Evolutionary conservation across 495 filamentous ascomycete genomes (phyloP).

Genomic region (Neurospora sp.): DNA sequence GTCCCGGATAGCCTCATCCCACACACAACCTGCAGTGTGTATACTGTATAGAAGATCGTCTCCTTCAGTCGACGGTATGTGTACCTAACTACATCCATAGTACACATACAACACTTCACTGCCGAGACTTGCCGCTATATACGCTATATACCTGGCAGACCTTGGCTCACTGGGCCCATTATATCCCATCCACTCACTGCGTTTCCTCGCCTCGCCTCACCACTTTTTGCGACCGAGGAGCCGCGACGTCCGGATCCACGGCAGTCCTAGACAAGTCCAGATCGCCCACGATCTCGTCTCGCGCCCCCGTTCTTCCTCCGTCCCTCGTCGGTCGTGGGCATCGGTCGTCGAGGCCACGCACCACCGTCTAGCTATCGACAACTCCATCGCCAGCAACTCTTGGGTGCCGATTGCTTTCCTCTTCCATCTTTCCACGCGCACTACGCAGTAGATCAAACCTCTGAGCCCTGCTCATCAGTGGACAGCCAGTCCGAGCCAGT

Average conservation of each 20-base stretch:
- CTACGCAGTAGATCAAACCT: background rate
- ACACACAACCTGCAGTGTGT: background rate
- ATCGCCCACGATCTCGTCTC: background rate
- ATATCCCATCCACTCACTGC: background rate
- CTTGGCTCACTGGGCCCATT: background rate
- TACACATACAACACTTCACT: background rate
- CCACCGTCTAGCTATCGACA: background rate
- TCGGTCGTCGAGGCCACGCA: background rate
- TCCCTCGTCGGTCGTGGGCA: background rate
- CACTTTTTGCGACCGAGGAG: background rate
- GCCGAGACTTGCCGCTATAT: background rate
- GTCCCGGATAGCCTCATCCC: background rate
- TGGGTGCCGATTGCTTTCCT: background rate
- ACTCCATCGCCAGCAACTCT: background rate
- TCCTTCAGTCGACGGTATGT: background rate
- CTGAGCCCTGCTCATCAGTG: background rate
- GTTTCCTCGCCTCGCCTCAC: background rate
- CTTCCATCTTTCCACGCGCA: background rate
- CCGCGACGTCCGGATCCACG: background rate
- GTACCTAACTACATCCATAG: background rate
- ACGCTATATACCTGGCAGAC: background rate
- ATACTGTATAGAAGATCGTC: background rate
- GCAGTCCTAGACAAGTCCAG: background rate
- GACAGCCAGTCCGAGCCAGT: background rate
- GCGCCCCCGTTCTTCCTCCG: background rate